Conservation (phyloP, 495 filamentous ascomycete genomes). For the Penicillium nucicola region DNA sequence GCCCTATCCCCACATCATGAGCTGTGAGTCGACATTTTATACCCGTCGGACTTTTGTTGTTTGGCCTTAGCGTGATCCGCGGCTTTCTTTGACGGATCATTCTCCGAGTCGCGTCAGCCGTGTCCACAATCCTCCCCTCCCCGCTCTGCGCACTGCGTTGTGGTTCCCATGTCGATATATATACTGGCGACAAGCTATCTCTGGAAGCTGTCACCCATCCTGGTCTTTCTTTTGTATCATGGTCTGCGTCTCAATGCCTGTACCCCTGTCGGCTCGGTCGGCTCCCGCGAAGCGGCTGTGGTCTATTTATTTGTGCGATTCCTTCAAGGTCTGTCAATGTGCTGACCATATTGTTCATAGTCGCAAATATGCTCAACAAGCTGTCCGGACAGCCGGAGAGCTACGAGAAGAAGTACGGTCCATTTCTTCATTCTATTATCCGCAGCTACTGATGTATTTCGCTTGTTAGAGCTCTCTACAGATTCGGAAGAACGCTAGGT, state of each 20-base stretch:
- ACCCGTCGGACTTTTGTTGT: neutral
- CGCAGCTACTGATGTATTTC: constrained; percentile 5
- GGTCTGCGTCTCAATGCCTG: constrained; percentile 1
- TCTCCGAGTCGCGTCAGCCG: constrained; percentile 5
- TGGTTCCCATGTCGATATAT: constrained; percentile 3
- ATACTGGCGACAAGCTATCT: neutral
- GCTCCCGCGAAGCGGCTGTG: constrained; percentile 8
- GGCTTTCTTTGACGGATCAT: neutral
- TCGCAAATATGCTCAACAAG: constrained; percentile 93
- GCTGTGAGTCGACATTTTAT: constrained; percentile 26
- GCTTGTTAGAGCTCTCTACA: constrained; percentile 69
- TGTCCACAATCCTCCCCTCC: constrained; percentile 4
- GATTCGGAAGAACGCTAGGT: constrained; percentile 88
- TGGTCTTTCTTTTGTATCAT: constrained; percentile 3
- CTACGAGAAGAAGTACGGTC: constrained; percentile 90
- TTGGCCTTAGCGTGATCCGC: constrained; percentile 1
- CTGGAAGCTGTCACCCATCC: neutral
- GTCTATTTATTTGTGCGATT: neutral
- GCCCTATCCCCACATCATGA: constrained; percentile 28
- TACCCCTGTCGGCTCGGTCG: constrained; percentile 11
- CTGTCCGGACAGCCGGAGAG: constrained; percentile 95
- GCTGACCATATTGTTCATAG: constrained; percentile 48
- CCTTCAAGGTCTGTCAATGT: neutral
- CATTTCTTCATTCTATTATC: neutral
- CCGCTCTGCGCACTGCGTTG: neutral